Evolutionary conservation across 352 stramenopile species (phyloP), one percentile per base, ranked within the genome.

Genomic region (Lagenidium giganteum): DNA sequence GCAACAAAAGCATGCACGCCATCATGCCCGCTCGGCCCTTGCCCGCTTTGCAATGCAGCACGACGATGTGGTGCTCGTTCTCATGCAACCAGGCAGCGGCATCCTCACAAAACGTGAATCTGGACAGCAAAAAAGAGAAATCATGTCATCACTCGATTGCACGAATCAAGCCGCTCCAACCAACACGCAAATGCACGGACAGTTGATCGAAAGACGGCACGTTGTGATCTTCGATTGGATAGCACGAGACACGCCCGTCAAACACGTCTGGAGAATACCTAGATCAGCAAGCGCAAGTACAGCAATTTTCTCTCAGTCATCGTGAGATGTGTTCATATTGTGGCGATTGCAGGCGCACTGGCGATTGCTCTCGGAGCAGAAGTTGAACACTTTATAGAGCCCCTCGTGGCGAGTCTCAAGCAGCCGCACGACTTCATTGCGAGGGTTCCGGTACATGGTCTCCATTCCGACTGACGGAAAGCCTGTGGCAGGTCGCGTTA

Each of bases 1-100:
- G 71, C 5, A 87, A 27, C 11, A 89, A 50, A n/a, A 89, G 50
- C 51, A 83, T 80, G 40, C 77, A 89, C 13, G 71, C 66, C 77
- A 89, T 89, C 77, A 89, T 89, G 1, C 77, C 77, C 17, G 73
- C 77, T 36, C 77, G 54, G 18, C 77, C 77, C 43, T 89, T 89
- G 25, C 77, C 77, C 16, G 77, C 77, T 69, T 89, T 89, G 71
- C 77, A 89, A 42, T 89, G 77, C 5, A 89, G 63, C 18, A 64
- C 77, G 12, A 76, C 73, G 18, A 89, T 49, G 36, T 72, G 48
- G 14, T 61, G 50, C 6, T 70, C 47, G 16, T 74, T 54, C 0
- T 51, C 49, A 22, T 70, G 30, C 0, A 89, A 61, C 73, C 73
- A 89, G 18, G 67, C 42, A 22, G 79, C 71, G 12, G 76, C 72